Evolutionary conservation across 371 early-diverging fungal genomes (phyloP), one percentile per base, ranked within the genome.

Genomic region (Apophysomyces variabilis): DNA sequence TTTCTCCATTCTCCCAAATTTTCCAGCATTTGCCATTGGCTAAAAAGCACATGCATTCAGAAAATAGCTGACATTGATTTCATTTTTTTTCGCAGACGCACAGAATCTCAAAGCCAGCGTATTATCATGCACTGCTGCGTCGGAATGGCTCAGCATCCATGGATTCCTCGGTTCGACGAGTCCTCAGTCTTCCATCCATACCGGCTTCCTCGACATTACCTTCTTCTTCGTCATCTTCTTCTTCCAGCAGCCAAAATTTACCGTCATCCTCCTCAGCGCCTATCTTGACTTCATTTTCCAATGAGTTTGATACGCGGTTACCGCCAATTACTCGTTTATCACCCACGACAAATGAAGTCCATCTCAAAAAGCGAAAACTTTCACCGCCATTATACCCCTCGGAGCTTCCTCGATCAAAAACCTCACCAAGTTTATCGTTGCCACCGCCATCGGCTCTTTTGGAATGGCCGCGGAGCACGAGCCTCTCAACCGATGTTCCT

Each of bases 401-500:
- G 41, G 50, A 50, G 5, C 9, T 21, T 35, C 37, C 44, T 38
- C 46, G 59, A 59, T 65, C 65, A 21, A 58, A 39, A 38, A 65
- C 68, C 11, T 67, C 69, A 12, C 65, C 69, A 1, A 65, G 60
- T 45, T 60, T 69, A 18, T 50, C 69, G 0, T 61, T 69, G 64
- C 69, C 69, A 5, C 69, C 69, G 7, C 69, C 69, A 2, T 43
- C 65, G 14, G 69, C 69, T 4, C 47, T 69, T 37, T 47, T 69
- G 41, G 69, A 69, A 46, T 66, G 54, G 54, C 54, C 54, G 21
- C 54, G 54, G 16, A 47, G n/a, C 1, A 7, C 46, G 54, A 14
- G 32, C 54, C 13, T 75, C 73, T 56, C 75, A 68, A 35, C 71
- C 73, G 18, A 65, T 71, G 54, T 78, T 73, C 32, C 66, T 73